These are phyloP conservation scores for Fragilariopsis cylindrus DNA, from an alignment of 108 stramenopile species.

Conservation along the genomic window DNA sequence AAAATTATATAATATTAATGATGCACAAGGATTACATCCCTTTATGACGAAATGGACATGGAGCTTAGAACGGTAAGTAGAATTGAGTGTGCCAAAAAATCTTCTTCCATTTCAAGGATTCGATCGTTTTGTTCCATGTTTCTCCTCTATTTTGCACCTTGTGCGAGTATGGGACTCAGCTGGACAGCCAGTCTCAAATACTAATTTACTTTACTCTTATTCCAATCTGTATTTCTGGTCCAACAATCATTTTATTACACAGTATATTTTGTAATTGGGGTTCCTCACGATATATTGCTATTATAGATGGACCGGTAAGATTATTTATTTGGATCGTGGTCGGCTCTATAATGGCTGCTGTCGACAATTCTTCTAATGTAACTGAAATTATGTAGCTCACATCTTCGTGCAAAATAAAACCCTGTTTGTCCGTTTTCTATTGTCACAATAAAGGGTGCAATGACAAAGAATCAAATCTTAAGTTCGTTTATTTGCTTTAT, in stretches of 20 bases:
- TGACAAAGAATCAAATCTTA: slow-evolving; percentile 34
- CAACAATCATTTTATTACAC: too few species aligned
- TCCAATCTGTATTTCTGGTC: too few species aligned
- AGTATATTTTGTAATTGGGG: slow-evolving; percentile 40
- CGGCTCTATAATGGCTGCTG: neutral
- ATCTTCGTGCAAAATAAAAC: neutral
- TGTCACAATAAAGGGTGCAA: slow-evolving; percentile 7
- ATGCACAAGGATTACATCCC: slow-evolving; percentile 52
- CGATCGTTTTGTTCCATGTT: too few species aligned
- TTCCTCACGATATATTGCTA: slow-evolving; percentile 35
- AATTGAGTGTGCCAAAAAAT: too few species aligned
- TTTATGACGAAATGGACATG: slow-evolving; percentile 60
- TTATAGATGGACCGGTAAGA: slow-evolving; percentile 60
- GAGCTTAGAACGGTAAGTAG: slow-evolving; percentile 32
- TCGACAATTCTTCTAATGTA: neutral
- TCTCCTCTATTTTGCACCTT: too few species aligned
- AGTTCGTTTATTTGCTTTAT: slow-evolving; percentile 38
- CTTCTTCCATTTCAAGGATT: too few species aligned
- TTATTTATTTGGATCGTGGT: slow-evolving; percentile 7
- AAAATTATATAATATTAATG: slow-evolving; percentile 50
- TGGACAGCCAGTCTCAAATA: too few species aligned
- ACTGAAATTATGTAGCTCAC: neutral
- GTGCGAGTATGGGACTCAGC: too few species aligned
- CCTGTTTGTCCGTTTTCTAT: slow-evolving; percentile 24
- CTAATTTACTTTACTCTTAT: too few species aligned